Evolutionary conservation across 768 basidiomycete genomes (phyloP), one percentile per base, ranked within the genome.

Genomic region (Hortiboletus campestris): DNA sequence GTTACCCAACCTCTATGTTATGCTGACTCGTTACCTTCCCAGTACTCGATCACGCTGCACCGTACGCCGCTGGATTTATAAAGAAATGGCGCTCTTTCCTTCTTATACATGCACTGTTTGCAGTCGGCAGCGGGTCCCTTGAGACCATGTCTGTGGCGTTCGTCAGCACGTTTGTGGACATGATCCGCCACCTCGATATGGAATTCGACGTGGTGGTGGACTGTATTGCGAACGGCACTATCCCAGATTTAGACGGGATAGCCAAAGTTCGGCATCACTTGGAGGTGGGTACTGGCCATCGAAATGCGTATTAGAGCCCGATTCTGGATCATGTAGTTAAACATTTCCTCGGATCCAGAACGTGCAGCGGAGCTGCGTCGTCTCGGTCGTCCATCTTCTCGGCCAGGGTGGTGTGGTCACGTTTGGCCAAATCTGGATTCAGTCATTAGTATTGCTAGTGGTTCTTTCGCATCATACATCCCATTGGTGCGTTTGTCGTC

Each of bases 51-150:
- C 49, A 53, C 22, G 14, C 51, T 19, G 59, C 60, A 8, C 54
- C 51, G 0, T 53, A 49, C 36, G 60, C 60, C 1, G 31, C 43
- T 0, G 29, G 35, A 14, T 61, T 57, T 32, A 43, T 57, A 19
- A 28, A 22, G 40, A 57, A 49, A 43, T 62, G 59, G 55, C 28
- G 54, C 10, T 43, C 59, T 39, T 61, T 61, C 22, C 60, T 61
- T 49, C 25, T 25, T 4, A 25, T 25, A 25, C 25, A 25, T 25
- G 25, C 25, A 25, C 25, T 25, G 6, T 25, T 25, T 25, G 44
- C 55, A 1, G 13, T 62, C 13, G 20, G 38, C 6, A 57, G 42
- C 46, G 51, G 16, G 42, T 40, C 46, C 29, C 34, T 63, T 17
- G 53, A 55, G 42, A 19, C 22, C 4, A 59, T 62, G 25, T 2